phyloP scores from a whole-genome alignment of 106 monocot species.

The Cymbidium sinense region DNA sequence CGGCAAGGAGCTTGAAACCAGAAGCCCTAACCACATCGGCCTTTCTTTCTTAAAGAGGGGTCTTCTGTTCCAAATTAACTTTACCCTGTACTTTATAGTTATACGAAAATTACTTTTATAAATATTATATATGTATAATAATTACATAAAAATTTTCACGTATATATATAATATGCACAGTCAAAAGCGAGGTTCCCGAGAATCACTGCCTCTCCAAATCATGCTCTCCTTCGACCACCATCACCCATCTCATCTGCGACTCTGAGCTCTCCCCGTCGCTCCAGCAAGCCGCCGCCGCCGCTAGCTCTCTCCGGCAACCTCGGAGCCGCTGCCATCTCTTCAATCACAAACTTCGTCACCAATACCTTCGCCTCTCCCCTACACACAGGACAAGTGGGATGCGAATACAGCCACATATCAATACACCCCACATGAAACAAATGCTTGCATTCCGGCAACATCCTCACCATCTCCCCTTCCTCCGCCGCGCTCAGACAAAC shows the following conservation, averaged over 20 bases:
- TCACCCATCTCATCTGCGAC: not conserved
- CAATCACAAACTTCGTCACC: not conserved
- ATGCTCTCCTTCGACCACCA: not conserved
- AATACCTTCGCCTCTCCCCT: not conserved
- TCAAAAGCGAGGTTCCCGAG: too few relatives aligned
- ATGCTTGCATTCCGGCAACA: slow-evolving; percentile 14
- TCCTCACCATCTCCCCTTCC: slow-evolving; percentile 19
- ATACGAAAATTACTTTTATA: too few relatives aligned
- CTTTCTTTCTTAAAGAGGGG: too few relatives aligned
- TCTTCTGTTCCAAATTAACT: too few relatives aligned
- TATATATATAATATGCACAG: not conserved
- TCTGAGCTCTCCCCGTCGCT: not conserved
- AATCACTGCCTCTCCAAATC: slow-evolving; percentile 2
- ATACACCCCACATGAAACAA: slow-evolving; percentile 22
- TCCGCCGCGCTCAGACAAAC: slow-evolving; percentile 19
- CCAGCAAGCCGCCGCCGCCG: not conserved
- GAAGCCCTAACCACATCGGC: too few relatives aligned
- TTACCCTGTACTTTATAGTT: too few relatives aligned
- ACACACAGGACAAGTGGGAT: slow-evolving; percentile 19
- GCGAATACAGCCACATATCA: slow-evolving; percentile 21
- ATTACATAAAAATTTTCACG: not conserved
- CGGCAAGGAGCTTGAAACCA: too few relatives aligned
- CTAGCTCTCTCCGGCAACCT: not conserved
- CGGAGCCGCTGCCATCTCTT: not conserved
- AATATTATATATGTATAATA: not conserved